Base-by-base conservation (phyloP, 164 flowering plant species). In the Stephania japonica region DNA sequence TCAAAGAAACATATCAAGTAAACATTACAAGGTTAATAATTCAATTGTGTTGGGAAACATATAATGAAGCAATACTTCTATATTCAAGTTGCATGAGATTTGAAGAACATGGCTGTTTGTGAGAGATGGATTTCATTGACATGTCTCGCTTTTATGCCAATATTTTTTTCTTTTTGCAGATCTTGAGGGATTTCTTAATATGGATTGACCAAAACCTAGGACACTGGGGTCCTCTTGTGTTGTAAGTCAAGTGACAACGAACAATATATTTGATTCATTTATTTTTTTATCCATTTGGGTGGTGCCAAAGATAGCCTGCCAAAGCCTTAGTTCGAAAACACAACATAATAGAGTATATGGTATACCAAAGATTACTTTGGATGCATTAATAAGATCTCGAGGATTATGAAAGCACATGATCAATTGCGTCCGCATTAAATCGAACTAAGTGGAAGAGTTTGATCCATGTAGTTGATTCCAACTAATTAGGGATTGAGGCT, bases 141-240 rank as follows among this genome's bases (percentile, higher is more conserved):
- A 24, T 63, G 2, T 64, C 64, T 26, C 5, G 12, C 10, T 16
- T 42, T 66, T 11, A 12, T 27, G 42, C 21, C 19, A 7, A 25
- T 69, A 27, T 9, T n/a, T 56, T 38, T 9, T 41, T 27, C 42
- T 38, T 44, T 68, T 26, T 81, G 76, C 90, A 92, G 97, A 82
- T 87, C 43, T 73, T 92, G 84, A 90, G 88, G 85, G 90, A 92
- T 75, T 92, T 90, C 72, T 80, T 92, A 70, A 19, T 82, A 75
- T 90, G 97, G 97, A 85, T 92, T 68, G 83, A 90, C 69, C 72
- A 80, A 41, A 85, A 89, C 79, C 91, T 89, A 76, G 97, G 97
- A 26, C 86, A 88, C 49, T 92, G 97, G 97, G 97, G 97, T 76
- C 97, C 97, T 67, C 81, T 92, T 75, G 92, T 86, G 26, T 80